Percentiles rank a stretch among this genome's conserved stretches.
These are phyloP conservation scores for Gossypium stocksii DNA, from an alignment of 345 rosid species.

Conservation along the genomic window DNA sequence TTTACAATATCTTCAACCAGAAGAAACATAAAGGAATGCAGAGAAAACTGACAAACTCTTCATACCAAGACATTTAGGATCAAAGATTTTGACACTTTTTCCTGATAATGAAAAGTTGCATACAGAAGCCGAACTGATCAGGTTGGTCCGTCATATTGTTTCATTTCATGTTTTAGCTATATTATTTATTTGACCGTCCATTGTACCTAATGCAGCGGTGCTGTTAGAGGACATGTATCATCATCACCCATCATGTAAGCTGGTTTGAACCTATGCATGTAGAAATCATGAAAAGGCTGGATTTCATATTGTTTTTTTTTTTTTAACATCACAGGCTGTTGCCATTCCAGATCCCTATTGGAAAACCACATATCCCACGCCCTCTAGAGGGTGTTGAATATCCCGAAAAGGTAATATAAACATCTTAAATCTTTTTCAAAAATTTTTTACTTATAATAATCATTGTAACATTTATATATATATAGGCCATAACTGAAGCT, in stretches of 20 bases:
- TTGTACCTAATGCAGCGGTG: neutral
- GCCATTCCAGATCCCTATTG: slow-evolving; percentile 5
- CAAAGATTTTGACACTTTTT: neutral
- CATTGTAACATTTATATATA: too few relatives aligned
- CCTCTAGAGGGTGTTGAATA: slow-evolving; percentile 20
- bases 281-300: neutral
- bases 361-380: slow-evolving; percentile 11
- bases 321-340: slow-evolving; percentile 4
- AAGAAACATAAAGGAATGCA: slow-evolving; percentile 17
- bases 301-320: neutral
- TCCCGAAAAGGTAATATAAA: slow-evolving; percentile 12
- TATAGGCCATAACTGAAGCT: slow-evolving; percentile 16
- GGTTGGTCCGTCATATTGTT: too few relatives aligned
- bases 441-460: too few relatives aligned
- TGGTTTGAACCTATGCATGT: neutral
- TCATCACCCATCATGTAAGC: neutral
- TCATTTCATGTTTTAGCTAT: too few relatives aligned
- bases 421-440: neutral
- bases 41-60: slow-evolving; percentile 11
- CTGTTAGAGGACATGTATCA: slow-evolving; percentile 13
- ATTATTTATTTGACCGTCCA: neutral
- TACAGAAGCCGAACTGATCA: too few relatives aligned
- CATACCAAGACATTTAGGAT: slow-evolving; percentile 4
- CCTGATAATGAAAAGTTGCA: too few relatives aligned
- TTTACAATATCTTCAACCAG: neutral